Base-by-base conservation (phyloP, 2,329 filamentous ascomycete genomes). In the Nigrospora osmanthi region DNA sequence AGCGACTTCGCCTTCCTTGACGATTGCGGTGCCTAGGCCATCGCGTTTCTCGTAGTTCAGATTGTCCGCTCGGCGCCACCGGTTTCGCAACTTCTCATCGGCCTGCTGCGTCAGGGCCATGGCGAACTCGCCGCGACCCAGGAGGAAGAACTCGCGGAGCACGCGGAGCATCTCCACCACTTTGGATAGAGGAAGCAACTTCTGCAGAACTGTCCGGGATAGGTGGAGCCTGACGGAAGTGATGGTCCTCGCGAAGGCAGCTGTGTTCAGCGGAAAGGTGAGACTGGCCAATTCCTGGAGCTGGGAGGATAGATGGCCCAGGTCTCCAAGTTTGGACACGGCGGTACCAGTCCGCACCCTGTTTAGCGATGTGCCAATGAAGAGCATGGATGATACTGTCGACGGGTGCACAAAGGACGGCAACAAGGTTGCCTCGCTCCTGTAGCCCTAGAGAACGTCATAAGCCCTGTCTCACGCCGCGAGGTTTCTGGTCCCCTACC, bases 101-200 rank as follows among this genome's bases (percentile, higher is more conserved):
- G 91, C 89, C 66, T 96, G 87, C 33, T 84, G 79, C 1, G 94
- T 88, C 23, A 98, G 67, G 0, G 86, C 84, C 65, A 93, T 82
- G 16, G 90, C 89, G 61, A 98, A 98, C 61, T 97, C 93, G 43
- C 91, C 91, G 32, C 88, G 79, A 1, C 86, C 85, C 0, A 98
- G 74, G 3, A 98, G 75, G 53, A 96, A 88, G 65, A 95, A 96
- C 46, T 93, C 83, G 40, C 90, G 78, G 1, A 96, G 72, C 10
- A 96, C 72, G 28, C 81, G 79, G 13, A 97, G 70, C 41, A 87
- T 80, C 51, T 93, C 84, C 6, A 88, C 69, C 4, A 95, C 89
- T 54, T 80, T 85, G 11, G 78, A 73, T 6, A 89, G 69, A 0
- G 93, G 93, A 4, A 98, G 66, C 0, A 97, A 72, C 56, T 86